These are phyloP conservation scores for Pseudonitzschia pungens DNA, from an alignment of 108 stramenopile species.

Conservation along the genomic window DNA sequence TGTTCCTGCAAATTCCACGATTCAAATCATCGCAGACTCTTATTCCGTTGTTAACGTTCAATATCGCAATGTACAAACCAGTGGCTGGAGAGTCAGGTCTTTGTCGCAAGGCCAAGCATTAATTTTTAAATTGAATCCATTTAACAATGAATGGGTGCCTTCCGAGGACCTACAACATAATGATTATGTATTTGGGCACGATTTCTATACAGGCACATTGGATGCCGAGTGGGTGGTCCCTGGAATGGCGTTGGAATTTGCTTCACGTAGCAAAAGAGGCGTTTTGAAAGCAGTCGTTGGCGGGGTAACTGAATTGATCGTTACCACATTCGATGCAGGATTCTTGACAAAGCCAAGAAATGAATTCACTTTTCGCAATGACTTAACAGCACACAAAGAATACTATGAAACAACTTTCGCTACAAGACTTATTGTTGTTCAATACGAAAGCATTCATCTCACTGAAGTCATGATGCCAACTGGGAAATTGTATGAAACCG, in stretches of 20 bases:
- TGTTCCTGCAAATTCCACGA: neutral
- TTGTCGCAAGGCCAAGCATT: neutral
- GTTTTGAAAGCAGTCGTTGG: neutral
- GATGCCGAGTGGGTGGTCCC: neutral
- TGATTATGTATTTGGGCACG: neutral
- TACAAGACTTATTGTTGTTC: neutral
- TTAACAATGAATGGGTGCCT: neutral
- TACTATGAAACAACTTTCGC: neutral
- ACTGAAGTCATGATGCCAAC: neutral
- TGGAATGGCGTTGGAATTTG: conserved; percentile 5
- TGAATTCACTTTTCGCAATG: neutral
- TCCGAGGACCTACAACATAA: neutral
- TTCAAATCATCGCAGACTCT: neutral
- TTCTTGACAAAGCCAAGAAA: neutral
- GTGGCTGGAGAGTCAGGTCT: neutral
- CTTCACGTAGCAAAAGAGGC: neutral
- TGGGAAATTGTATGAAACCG: neutral
- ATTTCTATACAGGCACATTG: conserved; percentile 1
- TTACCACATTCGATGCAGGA: neutral
- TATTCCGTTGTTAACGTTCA: neutral
- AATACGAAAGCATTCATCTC: neutral
- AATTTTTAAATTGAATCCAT: neutral
- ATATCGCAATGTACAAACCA: conserved; percentile 1
- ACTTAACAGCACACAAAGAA: neutral
- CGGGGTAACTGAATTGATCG: neutral